These are phyloP conservation scores for bread wheat (Triticum aestivum) DNA, from an alignment of 176 grass and related monocot genomes.

Conservation along the genomic window DNA sequence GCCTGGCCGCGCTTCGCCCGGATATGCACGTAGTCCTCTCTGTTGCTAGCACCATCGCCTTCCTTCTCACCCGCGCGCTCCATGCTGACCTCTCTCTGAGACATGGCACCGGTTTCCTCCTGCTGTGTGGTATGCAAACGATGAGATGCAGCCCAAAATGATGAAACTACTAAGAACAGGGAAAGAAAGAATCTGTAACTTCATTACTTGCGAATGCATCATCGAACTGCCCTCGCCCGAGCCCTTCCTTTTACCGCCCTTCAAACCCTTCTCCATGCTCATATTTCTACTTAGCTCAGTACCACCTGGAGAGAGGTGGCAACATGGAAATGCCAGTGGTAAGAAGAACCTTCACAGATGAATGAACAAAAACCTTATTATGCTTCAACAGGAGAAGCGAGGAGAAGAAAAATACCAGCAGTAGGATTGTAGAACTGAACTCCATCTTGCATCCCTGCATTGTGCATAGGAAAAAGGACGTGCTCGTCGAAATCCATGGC, in stretches of 20 bases:
- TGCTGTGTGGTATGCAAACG: not conserved
- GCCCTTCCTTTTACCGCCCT: slow-evolving; percentile 53
- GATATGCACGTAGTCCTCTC: slow-evolving; percentile 65
- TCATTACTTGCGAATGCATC: slow-evolving; percentile 40
- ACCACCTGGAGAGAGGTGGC: slow-evolving; percentile 27
- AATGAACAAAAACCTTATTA: not conserved
- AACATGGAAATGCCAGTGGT: not conserved
- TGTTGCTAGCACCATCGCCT: slow-evolving; percentile 23
- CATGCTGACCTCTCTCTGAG: slow-evolving; percentile 39
- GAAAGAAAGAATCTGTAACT: not conserved
- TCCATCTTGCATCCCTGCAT: slow-evolving; percentile 37
- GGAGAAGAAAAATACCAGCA: slow-evolving; percentile 28
- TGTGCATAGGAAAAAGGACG: slow-evolving; percentile 44
- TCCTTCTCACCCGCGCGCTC: slow-evolving; percentile 28
- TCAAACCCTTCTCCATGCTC: slow-evolving; percentile 34
- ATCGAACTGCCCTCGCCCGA: slow-evolving; percentile 42
- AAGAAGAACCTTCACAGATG: slow-evolving; percentile 16
- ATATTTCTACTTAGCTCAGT: slow-evolving; percentile 43
- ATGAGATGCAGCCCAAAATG: not conserved
- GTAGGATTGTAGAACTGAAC: slow-evolving; percentile 33
- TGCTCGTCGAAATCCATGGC: slow-evolving; percentile 71
- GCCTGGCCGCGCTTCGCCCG: slow-evolving; percentile 93
- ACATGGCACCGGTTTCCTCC: slow-evolving; percentile 31
- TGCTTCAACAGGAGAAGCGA: not conserved
- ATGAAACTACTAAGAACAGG: not conserved